phyloP scores from a whole-genome alignment of 352 stramenopile species.

The Phytophthora pluvialis region DNA sequence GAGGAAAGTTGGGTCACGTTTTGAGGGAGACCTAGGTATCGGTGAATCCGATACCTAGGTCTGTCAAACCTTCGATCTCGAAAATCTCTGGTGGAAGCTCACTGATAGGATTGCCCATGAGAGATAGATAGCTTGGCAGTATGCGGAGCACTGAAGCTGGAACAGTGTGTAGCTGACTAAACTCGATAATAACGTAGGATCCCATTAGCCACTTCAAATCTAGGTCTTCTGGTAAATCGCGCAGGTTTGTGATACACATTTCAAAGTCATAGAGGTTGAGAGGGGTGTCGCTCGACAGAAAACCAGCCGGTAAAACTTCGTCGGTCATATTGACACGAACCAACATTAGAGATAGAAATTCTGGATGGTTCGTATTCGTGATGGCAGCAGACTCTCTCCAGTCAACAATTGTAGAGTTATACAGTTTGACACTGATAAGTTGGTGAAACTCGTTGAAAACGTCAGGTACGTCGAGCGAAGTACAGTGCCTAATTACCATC shows the following conservation, averaged over 20 bases:
- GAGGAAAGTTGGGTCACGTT: slow-evolving; percentile 17
- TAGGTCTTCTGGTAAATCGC: slow-evolving; percentile 34
- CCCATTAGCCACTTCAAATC: slow-evolving; percentile 34
- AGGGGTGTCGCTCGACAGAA: slow-evolving; percentile 39
- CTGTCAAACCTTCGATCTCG: slow-evolving; percentile 18
- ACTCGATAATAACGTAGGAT: slow-evolving; percentile 26
- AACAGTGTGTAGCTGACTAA: slow-evolving; percentile 20
- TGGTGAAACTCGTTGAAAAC: slow-evolving; percentile 29
- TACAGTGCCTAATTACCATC: slow-evolving; percentile 42
- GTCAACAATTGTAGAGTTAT: slow-evolving; percentile 40
- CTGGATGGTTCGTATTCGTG: slow-evolving; percentile 26
- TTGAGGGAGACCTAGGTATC: slow-evolving; percentile 3
- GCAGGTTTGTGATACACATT: slow-evolving; percentile 43
- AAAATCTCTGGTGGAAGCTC: slow-evolving; percentile 18
- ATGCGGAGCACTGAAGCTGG: slow-evolving; percentile 5
- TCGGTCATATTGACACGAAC: slow-evolving; percentile 45
- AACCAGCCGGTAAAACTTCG: slow-evolving; percentile 30
- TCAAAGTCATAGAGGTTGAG: slow-evolving; percentile 38
- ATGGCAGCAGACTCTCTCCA: slow-evolving; percentile 39
- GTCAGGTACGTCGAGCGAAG: slow-evolving; percentile 26
- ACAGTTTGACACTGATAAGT: slow-evolving; percentile 42
- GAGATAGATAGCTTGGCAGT: slow-evolving; percentile 3
- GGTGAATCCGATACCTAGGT: slow-evolving; percentile 6
- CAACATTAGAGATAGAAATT: slow-evolving; percentile 37
- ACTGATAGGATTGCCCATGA: slow-evolving; percentile 17